Evolutionary conservation across 768 basidiomycete species (phyloP), one percentile per base, ranked within the genome.

Genomic region (Podaxis sp.): DNA sequence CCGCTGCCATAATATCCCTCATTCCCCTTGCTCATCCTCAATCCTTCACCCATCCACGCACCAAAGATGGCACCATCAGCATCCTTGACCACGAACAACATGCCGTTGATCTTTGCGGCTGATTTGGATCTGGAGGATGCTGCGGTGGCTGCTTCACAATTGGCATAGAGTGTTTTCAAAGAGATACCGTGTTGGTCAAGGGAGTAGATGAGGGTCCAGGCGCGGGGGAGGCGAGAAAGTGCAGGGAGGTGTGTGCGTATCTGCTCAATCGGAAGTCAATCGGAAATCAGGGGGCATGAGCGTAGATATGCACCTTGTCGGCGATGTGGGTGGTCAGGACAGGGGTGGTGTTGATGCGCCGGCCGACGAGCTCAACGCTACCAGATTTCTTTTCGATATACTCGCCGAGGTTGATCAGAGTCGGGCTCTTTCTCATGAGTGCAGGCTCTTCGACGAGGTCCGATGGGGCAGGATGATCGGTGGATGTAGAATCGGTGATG

Each of bases 131-230:
- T 62, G 33, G 24, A 55, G 4, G 76, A 74, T 15, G 87, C 87
- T 4, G 54, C 55, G 54, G 54, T 38, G 3, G 61, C 61, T 4
- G 77, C 70, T 56, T 84, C 85, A 58, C 88, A 91, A 0, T 82
- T 82, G 2, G 81, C 69, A 72, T 97, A 98, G 4, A 98, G 82
- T 0, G 96, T 97, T 50, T 89, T 87, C 13, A 98, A 80, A 12
- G 94, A 96, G 50, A 96, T 95, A 0, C 96, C 96, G 67, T 99
- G 91, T 69, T 97, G 95, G 70, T 99, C 96, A 17, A 97, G 81
- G 15, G 93, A 95, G 76, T 96, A 95, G 4, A 95, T 75, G 0
- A 96, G 82, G 0, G 83, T 82, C 95, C 95, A 96, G 30, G 80
- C 76, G 6, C 80, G 78, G 0, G 88, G 82, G 17, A 96, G 83